Base-by-base conservation (phyloP, 495 filamentous ascomycete genomes). In the Alectoria sarmentosa region DNA sequence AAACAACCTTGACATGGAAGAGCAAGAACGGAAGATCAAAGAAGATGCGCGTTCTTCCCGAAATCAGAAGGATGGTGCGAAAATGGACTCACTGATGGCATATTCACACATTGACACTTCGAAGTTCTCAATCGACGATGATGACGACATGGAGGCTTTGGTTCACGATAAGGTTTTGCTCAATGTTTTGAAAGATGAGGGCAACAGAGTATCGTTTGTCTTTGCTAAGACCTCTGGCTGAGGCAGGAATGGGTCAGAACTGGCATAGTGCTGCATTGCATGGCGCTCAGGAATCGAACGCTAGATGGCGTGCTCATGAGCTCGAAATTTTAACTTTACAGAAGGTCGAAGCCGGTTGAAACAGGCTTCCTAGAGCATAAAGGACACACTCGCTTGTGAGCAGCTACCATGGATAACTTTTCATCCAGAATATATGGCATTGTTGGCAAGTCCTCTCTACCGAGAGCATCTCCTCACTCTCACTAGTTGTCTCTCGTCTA, bases 41-140 rank as follows among this genome's bases (percentile, higher is more conserved):
- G 55, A 54, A n/a, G 26, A 44, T 13, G 19, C 36, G 11, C 42
- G 38, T 57, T 32, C 49, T 54, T 38, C 63, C 15, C 59, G 48
- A 23, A 60, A 63, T 19, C 70, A 68, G 26, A 71, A 70, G 7
- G 72, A 74, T 30, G 77, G 77, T 57, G 71, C 72, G 7, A 81
- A 80, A 63, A 82, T 88, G 73, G 76, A 86, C 49, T 79, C 82
- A 34, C 73, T 92, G 52, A 86, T 90, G 75, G 77, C 82, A 57
- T 91, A 90, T 73, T 66, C 75, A 55, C 89, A 92, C 69, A 81
- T 91, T 55, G 83, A 89, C 65, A 81, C 85, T 11, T 71, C 78
- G 2, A 67, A 64, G 3, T 62, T 77, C 68, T 36, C 54, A 5
- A 62, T 36, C 30, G 58, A 64, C 1, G 70, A 65, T 44, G 75